phyloP scores from a whole-genome alignment of 805 yeast species.

The Kockiozyma suomiensis region DNA sequence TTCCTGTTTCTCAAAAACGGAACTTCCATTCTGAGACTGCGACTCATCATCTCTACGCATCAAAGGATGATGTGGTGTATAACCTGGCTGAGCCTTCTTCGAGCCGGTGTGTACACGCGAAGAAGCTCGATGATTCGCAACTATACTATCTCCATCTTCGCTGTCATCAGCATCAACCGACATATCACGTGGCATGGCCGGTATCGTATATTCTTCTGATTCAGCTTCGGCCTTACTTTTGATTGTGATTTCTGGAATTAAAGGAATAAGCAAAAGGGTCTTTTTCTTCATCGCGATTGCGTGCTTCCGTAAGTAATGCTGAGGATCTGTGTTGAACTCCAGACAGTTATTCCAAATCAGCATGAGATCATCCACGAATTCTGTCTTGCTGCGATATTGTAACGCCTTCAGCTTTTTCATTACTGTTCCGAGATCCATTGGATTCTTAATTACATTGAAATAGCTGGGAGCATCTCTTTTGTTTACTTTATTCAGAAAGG shows the following conservation, averaged over 20 bases:
- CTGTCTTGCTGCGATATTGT: constrained; percentile 80
- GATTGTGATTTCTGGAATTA: constrained; percentile 86
- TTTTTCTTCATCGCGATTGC: constrained; percentile 96
- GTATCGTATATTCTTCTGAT: constrained; percentile 45
- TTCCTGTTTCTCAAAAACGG: neutral
- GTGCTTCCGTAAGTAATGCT: constrained; percentile 85
- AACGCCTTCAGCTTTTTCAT: constrained; percentile 82
- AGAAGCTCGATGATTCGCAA: constrained; percentile 6
- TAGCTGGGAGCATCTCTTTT: constrained; percentile 98
- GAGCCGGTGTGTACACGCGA: constrained; percentile 14
- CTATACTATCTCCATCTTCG: constrained; percentile 27
- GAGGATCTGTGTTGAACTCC: constrained; percentile 91
- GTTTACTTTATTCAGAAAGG: constrained; percentile 92
- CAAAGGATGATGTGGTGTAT: constrained; percentile 7
- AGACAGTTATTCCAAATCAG: constrained; percentile 94
- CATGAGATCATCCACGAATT: constrained; percentile 93
- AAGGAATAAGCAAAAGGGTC: constrained; percentile 70
- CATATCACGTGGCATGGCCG: constrained; percentile 22
- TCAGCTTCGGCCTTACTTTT: constrained; percentile 53
- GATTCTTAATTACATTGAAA: constrained; percentile 82
- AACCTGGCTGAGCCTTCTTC: constrained; percentile 16
- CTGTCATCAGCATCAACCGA: constrained; percentile 31
- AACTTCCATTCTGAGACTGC: neutral
- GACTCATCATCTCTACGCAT: constrained; percentile 7
- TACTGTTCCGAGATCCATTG: constrained; percentile 96